Percentiles rank a stretch among this genome's conserved stretches.
phyloP scores from a whole-genome alignment of 2,329 filamentous ascomycete genomes.

The Apiospora hydei region DNA sequence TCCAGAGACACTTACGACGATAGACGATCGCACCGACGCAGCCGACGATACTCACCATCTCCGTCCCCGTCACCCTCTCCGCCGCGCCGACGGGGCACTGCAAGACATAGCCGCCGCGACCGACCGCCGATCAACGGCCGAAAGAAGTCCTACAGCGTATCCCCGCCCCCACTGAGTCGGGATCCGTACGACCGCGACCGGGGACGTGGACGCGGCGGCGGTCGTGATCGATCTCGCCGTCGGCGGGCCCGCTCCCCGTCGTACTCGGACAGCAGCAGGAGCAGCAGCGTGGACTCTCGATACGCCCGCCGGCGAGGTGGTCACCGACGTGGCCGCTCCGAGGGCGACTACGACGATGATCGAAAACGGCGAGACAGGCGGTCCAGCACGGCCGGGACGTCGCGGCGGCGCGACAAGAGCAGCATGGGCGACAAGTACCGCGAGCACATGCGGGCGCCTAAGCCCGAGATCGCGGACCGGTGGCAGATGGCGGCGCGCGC shows the following conservation, averaged over 20 bases:
- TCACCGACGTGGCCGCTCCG: constrained; percentile 27
- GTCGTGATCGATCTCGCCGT: constrained; percentile 16
- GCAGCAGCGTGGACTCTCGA: constrained; percentile 10
- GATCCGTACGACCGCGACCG: neutral
- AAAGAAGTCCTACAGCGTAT: constrained; percentile 27
- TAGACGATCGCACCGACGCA: constrained; percentile 19
- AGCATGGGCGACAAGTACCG: constrained; percentile 19
- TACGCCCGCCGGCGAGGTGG: constrained; percentile 10
- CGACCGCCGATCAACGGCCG: constrained; percentile 24
- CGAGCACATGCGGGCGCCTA: constrained; percentile 25
- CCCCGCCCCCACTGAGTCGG: constrained; percentile 18
- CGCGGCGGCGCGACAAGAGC: neutral
- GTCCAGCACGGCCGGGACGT: constrained; percentile 18
- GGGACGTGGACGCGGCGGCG: constrained; percentile 20
- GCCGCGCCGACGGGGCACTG: constrained; percentile 20
- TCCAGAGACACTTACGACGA: constrained; percentile 26
- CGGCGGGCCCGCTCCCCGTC: constrained; percentile 29
- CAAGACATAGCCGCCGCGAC: constrained; percentile 12
- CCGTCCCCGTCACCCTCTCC: constrained; percentile 29
- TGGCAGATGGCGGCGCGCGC: constrained; percentile 52
- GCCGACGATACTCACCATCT: constrained; percentile 26
- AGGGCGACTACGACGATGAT: neutral
- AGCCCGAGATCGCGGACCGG: constrained; percentile 31
- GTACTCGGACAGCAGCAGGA: constrained; percentile 17
- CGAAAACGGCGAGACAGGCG: neutral